Conservation (phyloP, 1,139 yeast genomes). For the Magnusiomyces clavatus region DNA sequence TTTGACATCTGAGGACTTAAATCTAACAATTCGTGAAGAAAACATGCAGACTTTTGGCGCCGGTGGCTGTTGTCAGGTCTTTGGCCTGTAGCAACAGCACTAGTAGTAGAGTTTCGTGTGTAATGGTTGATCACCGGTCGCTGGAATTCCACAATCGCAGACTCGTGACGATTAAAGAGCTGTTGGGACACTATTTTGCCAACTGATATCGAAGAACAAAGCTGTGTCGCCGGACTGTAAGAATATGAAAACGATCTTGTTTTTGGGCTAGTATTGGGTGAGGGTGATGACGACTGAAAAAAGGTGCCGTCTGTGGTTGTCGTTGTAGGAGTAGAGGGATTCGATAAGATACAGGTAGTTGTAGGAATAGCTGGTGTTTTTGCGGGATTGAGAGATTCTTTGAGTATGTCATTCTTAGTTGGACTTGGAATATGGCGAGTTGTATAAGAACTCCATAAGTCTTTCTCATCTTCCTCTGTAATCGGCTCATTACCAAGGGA, state of each 20-base stretch:
- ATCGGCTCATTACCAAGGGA: background rate
- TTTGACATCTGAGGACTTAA: background rate
- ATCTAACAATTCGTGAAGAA: slow-evolving; percentile 5
- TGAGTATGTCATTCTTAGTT: no score
- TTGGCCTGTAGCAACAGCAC: no score
- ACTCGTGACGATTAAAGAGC: background rate
- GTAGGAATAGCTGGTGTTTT: no score
- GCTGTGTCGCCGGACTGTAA: background rate
- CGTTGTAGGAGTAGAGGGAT: no score
- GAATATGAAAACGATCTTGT: background rate
- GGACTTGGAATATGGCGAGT: no score
- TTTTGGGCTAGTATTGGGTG: background rate
- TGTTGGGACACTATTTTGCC: no score
- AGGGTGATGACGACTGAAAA: background rate
- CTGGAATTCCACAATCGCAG: slow-evolving; percentile 6
- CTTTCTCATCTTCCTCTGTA: background rate
- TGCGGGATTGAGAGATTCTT: no score
- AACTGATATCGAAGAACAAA: no score
- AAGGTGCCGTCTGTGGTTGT: background rate
- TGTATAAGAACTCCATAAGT: background rate
- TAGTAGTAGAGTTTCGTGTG: no score
- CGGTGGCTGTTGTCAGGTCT: background rate
- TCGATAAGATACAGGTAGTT: no score
- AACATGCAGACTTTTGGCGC: slow-evolving; percentile 1
- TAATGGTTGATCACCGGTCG: background rate